Evolutionary conservation across 345 rosid genomes (phyloP).

Genomic region (Salix brachista): DNA sequence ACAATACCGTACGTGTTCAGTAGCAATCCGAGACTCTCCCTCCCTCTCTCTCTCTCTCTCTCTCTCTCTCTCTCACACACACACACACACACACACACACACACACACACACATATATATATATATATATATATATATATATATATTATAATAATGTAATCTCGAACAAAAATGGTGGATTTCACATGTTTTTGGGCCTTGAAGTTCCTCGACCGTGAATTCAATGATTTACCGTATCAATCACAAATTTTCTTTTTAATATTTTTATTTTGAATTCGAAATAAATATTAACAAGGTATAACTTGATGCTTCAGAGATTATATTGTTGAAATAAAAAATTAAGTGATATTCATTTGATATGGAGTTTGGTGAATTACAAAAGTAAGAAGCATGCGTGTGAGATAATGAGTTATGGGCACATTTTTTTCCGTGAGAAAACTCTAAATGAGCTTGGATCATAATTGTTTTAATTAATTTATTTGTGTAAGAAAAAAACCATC

Average conservation of each 20-base stretch:
- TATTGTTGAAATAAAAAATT: background rate
- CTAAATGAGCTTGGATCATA: background rate
- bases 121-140: no score
- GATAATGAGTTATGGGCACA: background rate
- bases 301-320: background rate
- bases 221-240: background rate
- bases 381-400: background rate
- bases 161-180: background rate
- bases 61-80: rapidly evolving
- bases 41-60: no score
- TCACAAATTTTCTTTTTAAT: background rate
- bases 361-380: background rate
- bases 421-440: background rate
- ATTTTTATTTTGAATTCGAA: no score
- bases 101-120: no score
- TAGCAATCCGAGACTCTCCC: no score
- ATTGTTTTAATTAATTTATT: background rate
- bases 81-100: no score
- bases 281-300: no score
- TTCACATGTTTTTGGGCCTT: background rate
- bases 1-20: no score
- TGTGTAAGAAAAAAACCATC: background rate
- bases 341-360: background rate
- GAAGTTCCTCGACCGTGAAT: background rate
- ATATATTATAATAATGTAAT: background rate